These are phyloP conservation scores for Malassezia equina DNA, from an alignment of 1,284 basidiomycete species.

Conservation along the genomic window DNA sequence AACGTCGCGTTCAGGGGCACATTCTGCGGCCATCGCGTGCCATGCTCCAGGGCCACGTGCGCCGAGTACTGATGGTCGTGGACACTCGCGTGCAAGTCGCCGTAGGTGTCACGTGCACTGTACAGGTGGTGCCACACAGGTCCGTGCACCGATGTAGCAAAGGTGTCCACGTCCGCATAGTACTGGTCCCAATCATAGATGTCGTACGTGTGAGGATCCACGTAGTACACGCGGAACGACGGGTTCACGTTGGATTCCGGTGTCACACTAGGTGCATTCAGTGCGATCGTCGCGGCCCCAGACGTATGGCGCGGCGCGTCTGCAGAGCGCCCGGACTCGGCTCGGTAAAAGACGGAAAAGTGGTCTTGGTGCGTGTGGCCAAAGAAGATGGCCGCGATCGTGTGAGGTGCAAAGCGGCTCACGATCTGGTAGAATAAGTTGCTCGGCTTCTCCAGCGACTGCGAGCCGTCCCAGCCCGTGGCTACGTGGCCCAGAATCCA, in stretches of 20 bases:
- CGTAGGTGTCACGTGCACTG: conserved; percentile 60
- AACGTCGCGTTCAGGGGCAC: conserved; percentile 71
- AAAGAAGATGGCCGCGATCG: conserved; percentile 69
- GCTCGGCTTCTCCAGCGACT: conserved; percentile 53
- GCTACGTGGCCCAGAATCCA: conserved; percentile 72
- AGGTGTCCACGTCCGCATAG: conserved; percentile 28
- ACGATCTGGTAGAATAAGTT: conserved; percentile 54
- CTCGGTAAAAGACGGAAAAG: conserved; percentile 64
- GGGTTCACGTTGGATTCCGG: conserved; percentile 65
- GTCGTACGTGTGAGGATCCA: conserved; percentile 56
- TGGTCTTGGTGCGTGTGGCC: conserved; percentile 75
- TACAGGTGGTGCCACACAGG: conserved; percentile 64
- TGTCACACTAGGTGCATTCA: conserved; percentile 61
- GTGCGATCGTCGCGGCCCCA: conserved; percentile 48
- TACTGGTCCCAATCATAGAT: conserved; percentile 39
- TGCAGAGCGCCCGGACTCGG: conserved; percentile 56
- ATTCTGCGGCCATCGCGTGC: conserved; percentile 54
- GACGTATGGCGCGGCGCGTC: neutral
- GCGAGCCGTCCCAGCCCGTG: conserved; percentile 59
- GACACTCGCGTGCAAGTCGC: conserved; percentile 50
- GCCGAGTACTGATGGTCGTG: neutral
- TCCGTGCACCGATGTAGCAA: conserved; percentile 53
- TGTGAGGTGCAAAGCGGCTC: conserved; percentile 61
- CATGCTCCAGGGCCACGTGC: conserved; percentile 3
- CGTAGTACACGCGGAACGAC: conserved; percentile 67